Base-by-base conservation (phyloP, 768 basidiomycete species). In the Termitomyces sp. region DNA sequence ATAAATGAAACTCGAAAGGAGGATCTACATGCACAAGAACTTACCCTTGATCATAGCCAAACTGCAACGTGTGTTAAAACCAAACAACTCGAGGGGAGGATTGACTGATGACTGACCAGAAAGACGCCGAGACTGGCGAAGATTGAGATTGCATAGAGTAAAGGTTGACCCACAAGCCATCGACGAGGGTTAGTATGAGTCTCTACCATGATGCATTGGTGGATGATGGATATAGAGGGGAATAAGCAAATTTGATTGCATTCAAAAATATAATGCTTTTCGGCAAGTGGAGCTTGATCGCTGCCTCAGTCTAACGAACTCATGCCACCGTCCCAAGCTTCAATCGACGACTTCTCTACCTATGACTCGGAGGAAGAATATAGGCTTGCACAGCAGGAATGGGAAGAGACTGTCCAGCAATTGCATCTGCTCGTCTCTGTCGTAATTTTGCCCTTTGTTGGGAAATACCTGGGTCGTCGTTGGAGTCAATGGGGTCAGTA, bases 401-500 rank as follows among this genome's bases (percentile, higher is more conserved):
- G 94, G 94, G 88, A 94, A 65, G 94, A 97, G 71, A 91, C 88
- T 66, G 66, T 96, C 51, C 74, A 86, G 59, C 93, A 97, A 69
- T 79, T 97, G 46, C 86, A 90, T 68, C 82, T 92, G 68, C 81
- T 96, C 20, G 72, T 91, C 53, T 82, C 88, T 37, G 77, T 92
- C 56, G 87, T 95, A 26, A 75, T 95, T 47, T 75, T 97, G 57
- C 94, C 94, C 2, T 88, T 86, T 74, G 69, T 94, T 58, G 94
- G 94, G 54, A 94, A 92, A 69, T 96, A 86, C 83, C 68, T 94
- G 36, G 94, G 94, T 31, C 79, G 94, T 66, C 82, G 82, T 69
- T 93, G 88, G 81, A 90, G 89, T 64, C 81, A 92, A 66, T 90
- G 89, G 84, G 83, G 94, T 95, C 64, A 70, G 87, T 58, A 39